phyloP scores from a whole-genome alignment of 2,329 filamentous ascomycete species.

The Passalora sequoiae region DNA sequence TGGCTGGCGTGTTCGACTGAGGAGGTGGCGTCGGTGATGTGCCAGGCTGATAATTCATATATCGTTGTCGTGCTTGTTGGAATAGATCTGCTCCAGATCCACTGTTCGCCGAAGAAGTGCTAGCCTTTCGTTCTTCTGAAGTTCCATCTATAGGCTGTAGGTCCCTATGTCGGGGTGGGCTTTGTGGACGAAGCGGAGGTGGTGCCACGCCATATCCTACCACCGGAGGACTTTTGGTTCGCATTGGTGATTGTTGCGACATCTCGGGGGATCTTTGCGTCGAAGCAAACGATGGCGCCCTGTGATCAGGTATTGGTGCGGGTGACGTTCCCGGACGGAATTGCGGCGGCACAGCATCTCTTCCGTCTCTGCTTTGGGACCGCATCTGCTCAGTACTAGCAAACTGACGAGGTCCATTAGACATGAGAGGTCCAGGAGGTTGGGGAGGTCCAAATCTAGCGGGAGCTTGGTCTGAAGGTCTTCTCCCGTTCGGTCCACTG shows the following conservation, averaged over 20 bases:
- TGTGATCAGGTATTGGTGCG: slow-evolving; percentile 12
- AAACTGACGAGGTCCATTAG: slow-evolving; percentile 24
- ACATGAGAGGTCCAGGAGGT: slow-evolving; percentile 6
- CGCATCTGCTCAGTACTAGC: slow-evolving; percentile 35
- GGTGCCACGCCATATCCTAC: slow-evolving; percentile 5
- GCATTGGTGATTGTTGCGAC: slow-evolving; percentile 5
- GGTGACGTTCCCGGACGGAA: slow-evolving; percentile 27
- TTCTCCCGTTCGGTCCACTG: slow-evolving; percentile 17
- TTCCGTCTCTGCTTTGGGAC: slow-evolving; percentile 25
- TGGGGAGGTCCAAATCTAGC: slow-evolving; percentile 13
- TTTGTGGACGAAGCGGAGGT: slow-evolving; percentile 16
- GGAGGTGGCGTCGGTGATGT: slow-evolving; percentile 10
- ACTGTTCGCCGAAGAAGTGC: slow-evolving; percentile 9
- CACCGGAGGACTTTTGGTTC: slow-evolving; percentile 2
- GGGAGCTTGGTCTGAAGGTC: slow-evolving; percentile 20
- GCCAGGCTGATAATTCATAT: slow-evolving; percentile 20
- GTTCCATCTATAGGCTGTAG: slow-evolving; percentile 16
- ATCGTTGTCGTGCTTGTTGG: slow-evolving; percentile 24
- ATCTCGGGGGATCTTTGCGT: slow-evolving; percentile 6
- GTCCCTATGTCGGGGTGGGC: slow-evolving; percentile 19
- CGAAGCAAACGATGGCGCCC: slow-evolving; percentile 9
- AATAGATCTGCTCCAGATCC: slow-evolving; percentile 23
- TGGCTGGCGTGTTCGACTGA: slow-evolving; percentile 14
- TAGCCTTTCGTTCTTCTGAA: slow-evolving; percentile 16
- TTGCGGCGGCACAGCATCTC: slow-evolving; percentile 14